Evolutionary conservation across 2,329 filamentous ascomycete genomes (phyloP), one percentile per base, ranked within the genome.

Genomic region (Botryotinia globosa): DNA sequence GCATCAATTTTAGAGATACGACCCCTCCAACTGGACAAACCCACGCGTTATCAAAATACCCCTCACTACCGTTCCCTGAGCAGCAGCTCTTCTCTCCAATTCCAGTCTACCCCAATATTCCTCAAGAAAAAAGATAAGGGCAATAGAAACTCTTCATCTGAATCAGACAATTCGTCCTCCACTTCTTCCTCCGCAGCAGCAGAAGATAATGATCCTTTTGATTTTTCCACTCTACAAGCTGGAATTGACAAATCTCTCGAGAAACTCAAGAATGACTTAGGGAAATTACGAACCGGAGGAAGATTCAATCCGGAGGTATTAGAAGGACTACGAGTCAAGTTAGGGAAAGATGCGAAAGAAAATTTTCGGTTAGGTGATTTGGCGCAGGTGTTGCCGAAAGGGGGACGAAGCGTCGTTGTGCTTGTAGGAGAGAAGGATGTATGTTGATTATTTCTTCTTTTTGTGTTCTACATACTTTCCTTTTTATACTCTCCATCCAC

Each of bases 321-420:
- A 44, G 90, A 92, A 80, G 83, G 81, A 32, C 77, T 92, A 70
- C 85, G 86, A 54, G 90, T 92, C n/a, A 83, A 86, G 67, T 77
- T 90, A 65, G 84, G 82, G 73, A 88, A 90, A 73, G 83, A 81
- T 65, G 80, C 78, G 34, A 88, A 86, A 73, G 83, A 87, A 73
- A 86, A 81, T 2, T 84, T 87, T 66, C 85, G 83, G 74, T 77
- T 93, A 68, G 85, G 86, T 16, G 90, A 92, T 78, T 78, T 93
- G 72, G 90, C 90, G 4, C 90, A 91, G 78, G 88, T 92, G 25
- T 83, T 92, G 56, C 88, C 89, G 0, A 89, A 90, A 77, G 89
- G 86, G 39, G 85, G 90, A 18, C 82, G 90, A 72, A 85, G 85
- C 76, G 80, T 92, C 44, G 86, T 88, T 73, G 83, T 92, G n/a